Evolutionary conservation across 2,329 filamentous ascomycete genomes (phyloP).

Genomic region (Daldinia eschscholtzii): DNA sequence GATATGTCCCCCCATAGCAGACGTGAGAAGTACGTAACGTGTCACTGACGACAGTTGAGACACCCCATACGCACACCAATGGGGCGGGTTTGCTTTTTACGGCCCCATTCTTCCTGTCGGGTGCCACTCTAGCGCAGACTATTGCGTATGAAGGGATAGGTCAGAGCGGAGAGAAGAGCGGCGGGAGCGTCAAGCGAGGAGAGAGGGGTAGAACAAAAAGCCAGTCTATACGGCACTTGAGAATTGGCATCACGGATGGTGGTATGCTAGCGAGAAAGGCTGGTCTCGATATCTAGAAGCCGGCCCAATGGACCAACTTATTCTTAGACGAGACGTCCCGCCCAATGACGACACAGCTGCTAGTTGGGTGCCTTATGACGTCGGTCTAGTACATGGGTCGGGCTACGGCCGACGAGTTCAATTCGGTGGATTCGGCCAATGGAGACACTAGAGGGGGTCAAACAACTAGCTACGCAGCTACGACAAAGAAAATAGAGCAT

Average conservation of each 20-base stretch:
- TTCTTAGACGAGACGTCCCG: slow-evolving; percentile 33
- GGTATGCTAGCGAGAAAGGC: slow-evolving; percentile 35
- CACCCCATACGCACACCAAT: slow-evolving; percentile 34
- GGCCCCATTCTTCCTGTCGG: slow-evolving; percentile 31
- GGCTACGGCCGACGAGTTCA: slow-evolving; percentile 34
- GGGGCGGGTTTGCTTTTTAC: slow-evolving; percentile 32
- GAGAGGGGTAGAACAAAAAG: slow-evolving; percentile 30
- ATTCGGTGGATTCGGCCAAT: slow-evolving; percentile 41
- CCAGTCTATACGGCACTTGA: slow-evolving; percentile 38
- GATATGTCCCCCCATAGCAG: slow-evolving; percentile 29
- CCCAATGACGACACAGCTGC: slow-evolving; percentile 49
- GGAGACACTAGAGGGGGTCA: slow-evolving; percentile 33
- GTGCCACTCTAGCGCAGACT: slow-evolving; percentile 31
- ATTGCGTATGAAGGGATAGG: slow-evolving; percentile 28
- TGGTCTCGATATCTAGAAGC: slow-evolving; percentile 31
- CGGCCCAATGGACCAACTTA: slow-evolving; percentile 34
- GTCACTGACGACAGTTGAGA: slow-evolving; percentile 35
- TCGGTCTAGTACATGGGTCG: slow-evolving; percentile 41
- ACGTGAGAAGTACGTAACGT: slow-evolving; percentile 34
- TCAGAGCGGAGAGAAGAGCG: slow-evolving; percentile 30
- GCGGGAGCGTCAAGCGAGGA: slow-evolving; percentile 7
- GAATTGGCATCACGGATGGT: slow-evolving; percentile 32
- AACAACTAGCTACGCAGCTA: slow-evolving; percentile 34
- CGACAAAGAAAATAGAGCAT: slow-evolving; percentile 35
- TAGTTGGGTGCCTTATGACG: slow-evolving; percentile 46